Conservation (phyloP, 1,284 basidiomycete species). For the Exobasidium rhododendri region DNA sequence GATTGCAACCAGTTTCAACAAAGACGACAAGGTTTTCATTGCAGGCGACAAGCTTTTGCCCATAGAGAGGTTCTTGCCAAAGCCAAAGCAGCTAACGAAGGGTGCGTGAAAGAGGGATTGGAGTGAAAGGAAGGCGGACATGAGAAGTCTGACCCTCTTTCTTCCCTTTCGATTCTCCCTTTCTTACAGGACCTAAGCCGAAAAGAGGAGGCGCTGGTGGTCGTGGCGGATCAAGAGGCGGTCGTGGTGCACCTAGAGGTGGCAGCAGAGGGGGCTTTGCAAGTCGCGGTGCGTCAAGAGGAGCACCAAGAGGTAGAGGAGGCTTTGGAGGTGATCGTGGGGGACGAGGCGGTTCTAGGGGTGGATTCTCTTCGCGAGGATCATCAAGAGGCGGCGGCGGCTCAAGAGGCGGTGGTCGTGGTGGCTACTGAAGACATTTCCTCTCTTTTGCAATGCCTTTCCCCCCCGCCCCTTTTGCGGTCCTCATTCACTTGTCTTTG, state of each 20-base stretch:
- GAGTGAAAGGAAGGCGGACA: not conserved
- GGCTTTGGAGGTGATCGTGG: constrained; percentile 20
- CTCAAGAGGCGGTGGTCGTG: constrained; percentile 42
- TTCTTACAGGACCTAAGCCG: constrained; percentile 20
- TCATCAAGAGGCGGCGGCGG: constrained; percentile 22
- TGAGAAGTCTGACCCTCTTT: not conserved
- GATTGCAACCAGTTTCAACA: constrained; percentile 91
- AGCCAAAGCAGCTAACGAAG: constrained; percentile 67
- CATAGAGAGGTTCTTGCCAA: constrained; percentile 93
- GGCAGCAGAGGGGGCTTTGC: constrained; percentile 15
- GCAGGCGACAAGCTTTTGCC: constrained; percentile 92
- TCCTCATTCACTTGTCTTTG: not conserved
- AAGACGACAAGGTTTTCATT: constrained; percentile 97
- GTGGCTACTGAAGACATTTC: constrained; percentile 28
- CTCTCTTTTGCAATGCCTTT: not conserved
- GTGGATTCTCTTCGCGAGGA: constrained; percentile 51
- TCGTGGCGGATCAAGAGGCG: constrained; percentile 20
- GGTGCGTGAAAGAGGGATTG: constrained; percentile 16
- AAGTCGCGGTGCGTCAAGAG: constrained; percentile 19
- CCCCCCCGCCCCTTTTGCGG: not conserved
- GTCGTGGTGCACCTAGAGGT: constrained; percentile 13
- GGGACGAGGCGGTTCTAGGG: constrained; percentile 50
- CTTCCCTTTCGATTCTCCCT: constrained; percentile 5
- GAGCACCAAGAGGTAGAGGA: constrained; percentile 22
- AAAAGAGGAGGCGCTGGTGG: constrained; percentile 14